A percentile compares a stretch with the other conserved stretches of the same genome.
Evolutionary conservation across 805 yeast genomes (phyloP).

Genomic region (Starmerella riodocensis): DNA sequence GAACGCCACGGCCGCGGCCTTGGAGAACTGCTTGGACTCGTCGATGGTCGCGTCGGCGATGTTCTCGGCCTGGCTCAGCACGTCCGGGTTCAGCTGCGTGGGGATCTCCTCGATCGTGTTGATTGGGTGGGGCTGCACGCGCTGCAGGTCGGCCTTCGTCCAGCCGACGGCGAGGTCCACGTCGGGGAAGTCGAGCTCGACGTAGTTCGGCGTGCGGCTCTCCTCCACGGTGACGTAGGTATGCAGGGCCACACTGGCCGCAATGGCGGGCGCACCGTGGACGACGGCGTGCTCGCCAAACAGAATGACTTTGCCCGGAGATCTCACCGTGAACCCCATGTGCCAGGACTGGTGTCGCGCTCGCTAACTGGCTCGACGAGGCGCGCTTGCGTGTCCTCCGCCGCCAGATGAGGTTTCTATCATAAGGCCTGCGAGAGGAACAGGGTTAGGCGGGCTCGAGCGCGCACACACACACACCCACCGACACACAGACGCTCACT

Average conservation of each 20-base stretch:
- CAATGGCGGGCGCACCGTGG: slow-evolving; percentile 84
- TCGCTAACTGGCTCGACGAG: too few species aligned
- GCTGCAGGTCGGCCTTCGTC: slow-evolving; percentile 27
- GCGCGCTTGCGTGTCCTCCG: too few species aligned
- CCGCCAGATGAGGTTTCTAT: too few species aligned
- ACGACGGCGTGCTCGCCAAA: slow-evolving; percentile 98
- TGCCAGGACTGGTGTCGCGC: too few species aligned
- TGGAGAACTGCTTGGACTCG: slow-evolving; percentile 41
- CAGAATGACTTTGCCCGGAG: slow-evolving; percentile 92
- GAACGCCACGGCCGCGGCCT: slow-evolving; percentile 70
- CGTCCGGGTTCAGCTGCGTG: slow-evolving; percentile 29
- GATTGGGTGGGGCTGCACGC: background rate
- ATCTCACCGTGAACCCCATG: slow-evolving; percentile 54
- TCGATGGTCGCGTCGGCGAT: slow-evolving; percentile 28
- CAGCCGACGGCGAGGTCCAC: slow-evolving; percentile 54
- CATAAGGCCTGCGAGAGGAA: too few species aligned
- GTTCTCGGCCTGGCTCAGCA: slow-evolving; percentile 46
- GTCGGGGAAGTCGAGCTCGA: slow-evolving; percentile 72
- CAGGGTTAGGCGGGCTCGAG: too few species aligned
- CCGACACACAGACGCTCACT: too few species aligned
- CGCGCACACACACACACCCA: too few species aligned
- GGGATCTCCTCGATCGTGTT: slow-evolving; percentile 3
- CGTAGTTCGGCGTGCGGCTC: slow-evolving; percentile 29
- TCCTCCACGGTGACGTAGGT: slow-evolving; percentile 61
- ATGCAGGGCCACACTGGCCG: slow-evolving; percentile 81